Base-by-base conservation (phyloP, 495 filamentous ascomycete species). In the Collariella sp. region DNA sequence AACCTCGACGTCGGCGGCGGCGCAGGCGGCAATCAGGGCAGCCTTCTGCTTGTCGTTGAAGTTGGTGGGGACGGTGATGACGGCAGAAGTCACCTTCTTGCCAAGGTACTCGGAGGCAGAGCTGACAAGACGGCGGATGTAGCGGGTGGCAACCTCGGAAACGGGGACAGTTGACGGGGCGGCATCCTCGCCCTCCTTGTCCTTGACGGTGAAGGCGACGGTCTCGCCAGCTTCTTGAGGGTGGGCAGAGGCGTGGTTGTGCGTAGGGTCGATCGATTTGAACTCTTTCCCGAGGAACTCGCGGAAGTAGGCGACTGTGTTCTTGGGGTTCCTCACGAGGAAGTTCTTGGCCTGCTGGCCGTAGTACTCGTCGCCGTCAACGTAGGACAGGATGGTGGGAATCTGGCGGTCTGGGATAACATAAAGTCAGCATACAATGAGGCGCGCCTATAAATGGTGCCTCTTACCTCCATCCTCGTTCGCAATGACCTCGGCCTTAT, bases 261-360 rank as follows among this genome's bases (percentile, higher is more conserved):
- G 87, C 29, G 88, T 95, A 46, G 94, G 88, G 72, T 98, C 93
- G 78, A 98, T 93, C 52, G 86, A 87, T 75, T 91, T 88, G 81
- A 91, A 94, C 85, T 93, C 83, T 80, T 95, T 88, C 59, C 93
- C 93, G 29, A 98, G 72, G 70, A 87, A 96, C 67, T 98, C 93
- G 65, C 89, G 83, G 78, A 96, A 98, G 77, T 88, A 95, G 63
- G 88, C 88, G 64, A 95, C 81, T 24, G 91, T 97, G 77, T 96
- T 97, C 63, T 80, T 76, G 50, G 86, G 79, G 70, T 98, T 96
- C 59, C 94, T 87, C 55, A 96, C 78, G 34, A 97, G 80, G 73
- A 96, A 87, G 40, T 78, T 76, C 77, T 96, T 97, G 56, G 93
- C 93, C 73, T 97, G 91, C 50, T 86, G 86, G 66, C 94, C 93